phyloP scores from a whole-genome alignment of 2,329 filamentous ascomycete species.

The Cladophialophora yegresii region DNA sequence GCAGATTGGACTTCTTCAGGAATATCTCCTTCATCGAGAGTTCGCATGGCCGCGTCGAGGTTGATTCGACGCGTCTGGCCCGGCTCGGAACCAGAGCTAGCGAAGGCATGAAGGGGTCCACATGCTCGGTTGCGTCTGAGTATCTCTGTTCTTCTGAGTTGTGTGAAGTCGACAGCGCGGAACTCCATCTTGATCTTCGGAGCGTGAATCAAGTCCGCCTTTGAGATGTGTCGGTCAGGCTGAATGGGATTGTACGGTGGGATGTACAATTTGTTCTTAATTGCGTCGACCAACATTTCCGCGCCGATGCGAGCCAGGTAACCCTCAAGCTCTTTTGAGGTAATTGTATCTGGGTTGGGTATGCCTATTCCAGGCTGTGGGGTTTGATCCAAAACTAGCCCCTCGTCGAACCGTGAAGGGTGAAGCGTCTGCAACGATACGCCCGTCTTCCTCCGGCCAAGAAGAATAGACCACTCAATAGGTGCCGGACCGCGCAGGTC shows the following conservation, averaged over 20 bases:
- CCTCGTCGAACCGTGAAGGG: constrained; percentile 73
- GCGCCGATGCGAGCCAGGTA: constrained; percentile 67
- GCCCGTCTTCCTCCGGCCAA: constrained; percentile 63
- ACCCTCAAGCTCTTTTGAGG: constrained; percentile 58
- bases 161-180: constrained; percentile 61
- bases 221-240: constrained; percentile 31
- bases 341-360: constrained; percentile 54
- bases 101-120: constrained; percentile 25
- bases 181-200: constrained; percentile 71
- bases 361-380: constrained; percentile 58
- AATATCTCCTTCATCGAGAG: constrained; percentile 21
- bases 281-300: constrained; percentile 66
- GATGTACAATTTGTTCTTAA: constrained; percentile 66
- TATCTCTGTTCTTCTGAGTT: constrained; percentile 59
- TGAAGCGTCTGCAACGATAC: constrained; percentile 87
- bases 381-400: constrained; percentile 71
- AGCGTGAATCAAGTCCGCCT: constrained; percentile 55
- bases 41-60: constrained; percentile 24
- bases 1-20: constrained; percentile 12
- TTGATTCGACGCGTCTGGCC: constrained; percentile 22
- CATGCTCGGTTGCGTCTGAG: constrained; percentile 42
- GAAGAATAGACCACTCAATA: constrained; percentile 78
- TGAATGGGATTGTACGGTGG: constrained; percentile 55
- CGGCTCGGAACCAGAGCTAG: neutral
- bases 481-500: constrained; percentile 76